Percentiles rank a stretch among this genome's conserved stretches.
These are phyloP conservation scores for Sicyos baderoa DNA, from an alignment of 306 rosid genomes.

Conservation along the genomic window DNA sequence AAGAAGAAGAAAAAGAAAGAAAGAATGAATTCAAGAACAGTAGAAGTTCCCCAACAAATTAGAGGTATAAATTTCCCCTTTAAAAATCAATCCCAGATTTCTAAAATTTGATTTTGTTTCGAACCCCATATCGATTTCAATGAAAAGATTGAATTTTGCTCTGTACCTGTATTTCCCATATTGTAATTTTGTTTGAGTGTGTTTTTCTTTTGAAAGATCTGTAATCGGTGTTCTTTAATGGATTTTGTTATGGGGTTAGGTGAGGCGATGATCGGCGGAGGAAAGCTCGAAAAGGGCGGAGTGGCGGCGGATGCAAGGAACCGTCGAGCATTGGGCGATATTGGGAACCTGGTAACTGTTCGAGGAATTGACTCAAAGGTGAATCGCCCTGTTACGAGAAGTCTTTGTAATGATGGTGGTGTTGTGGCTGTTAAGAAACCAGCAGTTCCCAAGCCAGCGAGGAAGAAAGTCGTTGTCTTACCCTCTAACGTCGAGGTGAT, in stretches of 20 bases:
- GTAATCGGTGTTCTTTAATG: not conserved
- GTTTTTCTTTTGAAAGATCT: not conserved
- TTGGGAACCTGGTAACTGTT: slow-evolving; percentile 50
- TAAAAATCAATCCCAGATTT: no score
- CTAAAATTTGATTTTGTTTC: no score
- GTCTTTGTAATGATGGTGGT: no score
- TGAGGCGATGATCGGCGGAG: slow-evolving; percentile 44
- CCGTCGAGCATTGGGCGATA: slow-evolving; percentile 64
- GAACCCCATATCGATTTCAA: no score
- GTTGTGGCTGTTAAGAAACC: no score
- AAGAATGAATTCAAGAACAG: not conserved
- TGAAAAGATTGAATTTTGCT: no score
- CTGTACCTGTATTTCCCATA: no score
- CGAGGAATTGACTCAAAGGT: slow-evolving; percentile 51
- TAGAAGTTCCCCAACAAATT: not conserved
- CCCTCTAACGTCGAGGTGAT: no score
- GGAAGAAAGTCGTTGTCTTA: no score
- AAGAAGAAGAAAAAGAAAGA: not conserved
- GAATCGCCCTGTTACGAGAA: slow-evolving; percentile 85
- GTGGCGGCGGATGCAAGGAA: slow-evolving; percentile 41
- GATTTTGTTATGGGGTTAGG: slow-evolving; percentile 27
- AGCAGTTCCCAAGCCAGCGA: no score
- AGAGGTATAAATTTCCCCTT: not conserved
- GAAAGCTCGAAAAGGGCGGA: slow-evolving; percentile 45
- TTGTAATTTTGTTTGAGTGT: not conserved